Percentiles rank a stretch among this genome's conserved stretches.
These are phyloP conservation scores for Choiromyces venosus DNA, from an alignment of 495 filamentous ascomycete species.

Conservation along the genomic window DNA sequence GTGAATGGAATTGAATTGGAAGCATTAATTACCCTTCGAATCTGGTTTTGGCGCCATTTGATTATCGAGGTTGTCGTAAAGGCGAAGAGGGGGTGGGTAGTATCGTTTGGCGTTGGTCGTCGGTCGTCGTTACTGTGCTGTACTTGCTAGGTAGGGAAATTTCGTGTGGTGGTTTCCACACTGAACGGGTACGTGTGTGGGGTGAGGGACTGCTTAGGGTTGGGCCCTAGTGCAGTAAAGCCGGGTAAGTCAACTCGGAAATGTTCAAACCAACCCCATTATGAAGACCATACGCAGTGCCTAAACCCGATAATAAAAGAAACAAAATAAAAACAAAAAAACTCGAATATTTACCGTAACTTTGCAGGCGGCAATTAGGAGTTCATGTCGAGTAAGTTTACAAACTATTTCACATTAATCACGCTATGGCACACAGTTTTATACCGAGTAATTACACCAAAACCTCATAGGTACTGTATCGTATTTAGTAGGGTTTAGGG, in stretches of 20 bases:
- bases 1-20: conserved; percentile 4
- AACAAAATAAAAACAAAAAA: conserved; percentile 14
- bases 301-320: not conserved
- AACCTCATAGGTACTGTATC: no score
- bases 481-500: no score
- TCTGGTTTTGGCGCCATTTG: conserved; percentile 39
- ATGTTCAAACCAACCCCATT: not conserved
- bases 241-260: not conserved
- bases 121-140: conserved; percentile 16
- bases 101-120: conserved; percentile 21
- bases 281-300: no score
- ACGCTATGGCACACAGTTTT: no score
- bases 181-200: conserved; percentile 17
- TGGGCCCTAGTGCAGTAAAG: conserved; percentile 11
- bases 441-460: no score
- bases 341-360: not conserved
- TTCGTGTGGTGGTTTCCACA: conserved; percentile 13
- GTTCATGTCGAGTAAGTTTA: no score
- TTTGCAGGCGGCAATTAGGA: not conserved
- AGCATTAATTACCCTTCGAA: conserved; percentile 35
- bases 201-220: conserved; percentile 16
- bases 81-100: conserved; percentile 12
- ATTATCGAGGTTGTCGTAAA: conserved; percentile 31
- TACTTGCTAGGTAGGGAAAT: conserved; percentile 4
- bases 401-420: no score